Evolutionary conservation across 352 stramenopile species (phyloP).

Genomic region (Peronosclerospora sorghi): DNA sequence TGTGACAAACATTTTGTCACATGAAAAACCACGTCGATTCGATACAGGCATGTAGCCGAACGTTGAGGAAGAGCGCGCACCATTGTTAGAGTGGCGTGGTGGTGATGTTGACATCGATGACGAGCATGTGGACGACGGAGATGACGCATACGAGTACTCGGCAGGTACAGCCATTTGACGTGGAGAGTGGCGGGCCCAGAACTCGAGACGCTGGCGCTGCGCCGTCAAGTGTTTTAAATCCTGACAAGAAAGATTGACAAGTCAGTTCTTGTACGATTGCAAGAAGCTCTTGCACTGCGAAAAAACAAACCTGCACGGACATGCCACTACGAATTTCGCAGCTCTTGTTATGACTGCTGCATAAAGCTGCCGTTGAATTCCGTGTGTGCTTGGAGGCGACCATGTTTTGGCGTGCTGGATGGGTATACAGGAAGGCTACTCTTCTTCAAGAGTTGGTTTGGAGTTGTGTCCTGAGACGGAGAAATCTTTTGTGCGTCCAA

Average conservation of each 20-base stretch:
- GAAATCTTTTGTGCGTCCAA: slow-evolving; percentile 11
- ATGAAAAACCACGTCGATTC: slow-evolving; percentile 16
- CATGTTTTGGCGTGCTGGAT: slow-evolving; percentile 11
- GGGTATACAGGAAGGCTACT: slow-evolving; percentile 2
- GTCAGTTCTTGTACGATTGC: slow-evolving; percentile 1
- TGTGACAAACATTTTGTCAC: slow-evolving; percentile 72
- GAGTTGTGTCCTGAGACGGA: slow-evolving; percentile 1
- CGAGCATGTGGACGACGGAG: slow-evolving; percentile 22
- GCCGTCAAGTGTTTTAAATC: slow-evolving; percentile 74
- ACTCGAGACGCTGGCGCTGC: slow-evolving; percentile 68
- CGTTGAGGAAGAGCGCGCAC: slow-evolving; percentile 7
- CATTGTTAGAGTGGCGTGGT: slow-evolving; percentile 9
- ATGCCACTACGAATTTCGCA: slow-evolving; percentile 77
- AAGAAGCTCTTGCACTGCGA: neutral
- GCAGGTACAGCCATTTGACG: slow-evolving; percentile 16
- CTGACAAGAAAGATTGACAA: slow-evolving; percentile 11
- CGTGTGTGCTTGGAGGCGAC: slow-evolving; percentile 28
- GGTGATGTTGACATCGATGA: slow-evolving; percentile 23
- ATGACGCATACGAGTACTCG: slow-evolving; percentile 23
- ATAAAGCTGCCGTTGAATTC: slow-evolving; percentile 1
- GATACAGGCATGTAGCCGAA: slow-evolving; percentile 12
- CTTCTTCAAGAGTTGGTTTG: slow-evolving; percentile 1
- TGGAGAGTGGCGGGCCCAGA: slow-evolving; percentile 44
- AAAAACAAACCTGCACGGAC: slow-evolving; percentile 51
- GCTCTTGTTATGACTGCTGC: slow-evolving; percentile 19